phyloP scores from a whole-genome alignment of 345 rosid genomes.

The Reutealis trisperma region DNA sequence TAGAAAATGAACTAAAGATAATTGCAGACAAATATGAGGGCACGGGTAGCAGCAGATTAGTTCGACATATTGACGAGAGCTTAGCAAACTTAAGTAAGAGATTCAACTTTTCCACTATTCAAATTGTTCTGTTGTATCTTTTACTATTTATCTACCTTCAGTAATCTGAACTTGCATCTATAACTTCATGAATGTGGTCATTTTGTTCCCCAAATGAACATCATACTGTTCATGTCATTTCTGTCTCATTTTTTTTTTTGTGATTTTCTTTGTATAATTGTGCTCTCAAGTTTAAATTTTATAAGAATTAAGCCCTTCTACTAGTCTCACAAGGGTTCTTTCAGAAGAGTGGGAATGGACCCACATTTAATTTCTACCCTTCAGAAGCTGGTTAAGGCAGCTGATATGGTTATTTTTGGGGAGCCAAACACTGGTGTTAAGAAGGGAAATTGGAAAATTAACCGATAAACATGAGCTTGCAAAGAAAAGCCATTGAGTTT shows the following conservation, averaged over 20 bases:
- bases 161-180: neutral
- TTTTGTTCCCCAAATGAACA: neutral
- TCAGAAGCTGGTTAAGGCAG: neutral
- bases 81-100: slow-evolving; percentile 38
- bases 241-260: neutral
- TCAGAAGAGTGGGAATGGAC: neutral
- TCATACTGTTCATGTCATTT: neutral
- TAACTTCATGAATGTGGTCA: neutral
- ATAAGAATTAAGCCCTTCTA: neutral
- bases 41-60: slow-evolving; percentile 18
- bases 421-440: neutral
- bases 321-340: neutral
- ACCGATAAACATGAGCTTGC: neutral
- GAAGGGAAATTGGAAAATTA: neutral
- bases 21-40: slow-evolving; percentile 28
- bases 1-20: slow-evolving; percentile 56
- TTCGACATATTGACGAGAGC: slow-evolving; percentile 15
- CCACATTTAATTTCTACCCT: neutral
- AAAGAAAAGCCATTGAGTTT: neutral
- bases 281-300: neutral
- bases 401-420: neutral
- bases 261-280: neutral
- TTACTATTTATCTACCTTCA: neutral
- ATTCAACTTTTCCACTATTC: neutral
- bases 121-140: neutral